Conservation (phyloP, 306 rosid species). For the Medicago lupulina region DNA sequence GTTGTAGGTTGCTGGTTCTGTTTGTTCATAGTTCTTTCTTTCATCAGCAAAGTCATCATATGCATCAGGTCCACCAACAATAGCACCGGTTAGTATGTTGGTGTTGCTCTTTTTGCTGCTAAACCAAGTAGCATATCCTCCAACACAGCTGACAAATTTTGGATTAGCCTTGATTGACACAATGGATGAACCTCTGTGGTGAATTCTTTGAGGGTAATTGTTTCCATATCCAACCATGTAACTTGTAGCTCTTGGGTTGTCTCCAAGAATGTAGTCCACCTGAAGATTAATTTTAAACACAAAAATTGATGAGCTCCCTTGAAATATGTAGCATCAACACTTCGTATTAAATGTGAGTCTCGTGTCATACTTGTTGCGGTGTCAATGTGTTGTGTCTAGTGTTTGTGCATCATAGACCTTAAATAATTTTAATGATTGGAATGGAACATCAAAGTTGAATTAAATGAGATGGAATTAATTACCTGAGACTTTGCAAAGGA, state of each 20-base stretch:
- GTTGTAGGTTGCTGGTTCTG: conserved; percentile 99
- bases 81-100: conserved; percentile 81
- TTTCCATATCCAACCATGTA: conserved; percentile 95
- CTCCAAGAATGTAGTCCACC: conserved; percentile 96
- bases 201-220: conserved; percentile 85
- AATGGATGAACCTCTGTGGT: conserved; percentile 95
- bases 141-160: conserved; percentile 83
- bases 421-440: background rate
- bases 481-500: conserved; percentile 87
- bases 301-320: background rate
- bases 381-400: background rate
- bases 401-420: background rate
- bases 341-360: background rate
- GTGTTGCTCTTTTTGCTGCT: conserved; percentile 79
- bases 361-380: background rate
- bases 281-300: conserved; percentile 40
- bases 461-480: conserved; percentile 12
- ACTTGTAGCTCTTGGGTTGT: conserved; percentile 95
- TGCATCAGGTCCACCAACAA: conserved; percentile 99
- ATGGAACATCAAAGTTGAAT: too few relatives aligned
- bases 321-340: background rate
- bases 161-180: conserved; percentile 81
- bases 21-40: conserved; percentile 93
- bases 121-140: conserved; percentile 95
- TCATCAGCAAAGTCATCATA: conserved; percentile 95